phyloP scores from a whole-genome alignment of 164 flowering plant species.

The Litsea cubeba region DNA sequence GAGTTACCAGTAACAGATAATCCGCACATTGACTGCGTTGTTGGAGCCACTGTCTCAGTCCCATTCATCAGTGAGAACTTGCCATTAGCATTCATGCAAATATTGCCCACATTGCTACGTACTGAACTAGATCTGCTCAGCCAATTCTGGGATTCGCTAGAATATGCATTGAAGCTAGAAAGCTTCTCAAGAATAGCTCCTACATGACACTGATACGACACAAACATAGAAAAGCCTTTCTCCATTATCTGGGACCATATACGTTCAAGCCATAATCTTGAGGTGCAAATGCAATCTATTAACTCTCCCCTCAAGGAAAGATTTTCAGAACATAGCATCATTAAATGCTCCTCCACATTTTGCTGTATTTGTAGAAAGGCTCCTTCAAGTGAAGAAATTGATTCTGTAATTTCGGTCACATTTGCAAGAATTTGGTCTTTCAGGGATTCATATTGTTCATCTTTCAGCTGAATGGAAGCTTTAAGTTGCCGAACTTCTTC shows the following conservation, averaged over 20 bases:
- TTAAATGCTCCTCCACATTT: slow-evolving; percentile 40
- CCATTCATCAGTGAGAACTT: background rate
- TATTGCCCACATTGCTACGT: slow-evolving; percentile 4
- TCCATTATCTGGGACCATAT: slow-evolving; percentile 35
- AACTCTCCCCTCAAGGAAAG: slow-evolving; percentile 33
- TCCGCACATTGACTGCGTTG: background rate
- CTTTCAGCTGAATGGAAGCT: slow-evolving; percentile 32
- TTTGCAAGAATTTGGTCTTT: slow-evolving; percentile 26
- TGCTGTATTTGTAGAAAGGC: slow-evolving; percentile 41
- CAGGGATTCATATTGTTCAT: slow-evolving; percentile 37
- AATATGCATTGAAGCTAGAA: slow-evolving; percentile 7
- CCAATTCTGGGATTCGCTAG: slow-evolving; percentile 2
- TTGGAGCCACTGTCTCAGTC: slow-evolving; percentile 2
- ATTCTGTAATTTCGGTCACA: slow-evolving; percentile 31
- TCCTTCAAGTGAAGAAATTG: slow-evolving; percentile 44
- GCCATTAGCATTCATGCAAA: background rate
- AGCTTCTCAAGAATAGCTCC: slow-evolving; percentile 18
- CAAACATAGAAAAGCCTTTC: slow-evolving; percentile 35
- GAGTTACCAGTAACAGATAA: slow-evolving; percentile 7
- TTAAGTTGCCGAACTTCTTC: slow-evolving; percentile 55
- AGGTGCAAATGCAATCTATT: slow-evolving; percentile 22
- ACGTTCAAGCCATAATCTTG: slow-evolving; percentile 45
- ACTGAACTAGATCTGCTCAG: slow-evolving; percentile 5
- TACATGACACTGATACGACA: slow-evolving; percentile 34
- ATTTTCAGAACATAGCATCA: slow-evolving; percentile 31